Conservation (phyloP, 2,329 filamentous ascomycete genomes). For the Aspergillus nomiae region DNA sequence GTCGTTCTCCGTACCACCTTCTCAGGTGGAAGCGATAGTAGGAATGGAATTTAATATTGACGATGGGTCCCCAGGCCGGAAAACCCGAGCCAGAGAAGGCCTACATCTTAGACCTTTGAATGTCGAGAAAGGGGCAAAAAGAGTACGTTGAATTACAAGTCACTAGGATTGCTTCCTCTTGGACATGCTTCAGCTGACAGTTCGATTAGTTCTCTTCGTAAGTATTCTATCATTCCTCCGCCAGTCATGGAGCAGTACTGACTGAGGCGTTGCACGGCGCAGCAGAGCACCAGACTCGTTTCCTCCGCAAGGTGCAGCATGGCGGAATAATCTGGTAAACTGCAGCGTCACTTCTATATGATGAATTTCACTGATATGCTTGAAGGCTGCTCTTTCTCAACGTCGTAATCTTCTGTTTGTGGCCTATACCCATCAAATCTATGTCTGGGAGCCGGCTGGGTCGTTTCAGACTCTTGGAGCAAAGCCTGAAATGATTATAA, state of each 20-base stretch:
- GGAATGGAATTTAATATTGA: slow-evolving; percentile 24
- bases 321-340: slow-evolving; percentile 49
- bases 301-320: slow-evolving; percentile 38
- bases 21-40: not conserved
- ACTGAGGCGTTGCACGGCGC: not conserved
- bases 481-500: slow-evolving; percentile 45
- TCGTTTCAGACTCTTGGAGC: slow-evolving; percentile 42
- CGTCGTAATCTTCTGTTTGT: slow-evolving; percentile 50
- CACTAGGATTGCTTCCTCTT: not conserved
- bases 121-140: slow-evolving; percentile 33
- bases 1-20: not conserved
- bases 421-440: slow-evolving; percentile 42
- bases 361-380: slow-evolving; percentile 8
- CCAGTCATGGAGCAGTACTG: not conserved
- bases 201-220: slow-evolving; percentile 21
- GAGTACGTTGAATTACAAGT: slow-evolving; percentile 31
- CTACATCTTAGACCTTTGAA: slow-evolving; percentile 32
- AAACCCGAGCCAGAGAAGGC: slow-evolving; percentile 22
- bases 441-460: slow-evolving; percentile 48
- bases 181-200: slow-evolving; percentile 11
- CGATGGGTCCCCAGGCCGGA: slow-evolving; percentile 6
- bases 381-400: slow-evolving; percentile 49
- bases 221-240: slow-evolving; percentile 5
- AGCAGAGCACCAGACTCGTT: slow-evolving; percentile 29
- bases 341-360: not conserved